phyloP scores from a whole-genome alignment of 2,329 filamentous ascomycete species.

The Fulvia fulva region DNA sequence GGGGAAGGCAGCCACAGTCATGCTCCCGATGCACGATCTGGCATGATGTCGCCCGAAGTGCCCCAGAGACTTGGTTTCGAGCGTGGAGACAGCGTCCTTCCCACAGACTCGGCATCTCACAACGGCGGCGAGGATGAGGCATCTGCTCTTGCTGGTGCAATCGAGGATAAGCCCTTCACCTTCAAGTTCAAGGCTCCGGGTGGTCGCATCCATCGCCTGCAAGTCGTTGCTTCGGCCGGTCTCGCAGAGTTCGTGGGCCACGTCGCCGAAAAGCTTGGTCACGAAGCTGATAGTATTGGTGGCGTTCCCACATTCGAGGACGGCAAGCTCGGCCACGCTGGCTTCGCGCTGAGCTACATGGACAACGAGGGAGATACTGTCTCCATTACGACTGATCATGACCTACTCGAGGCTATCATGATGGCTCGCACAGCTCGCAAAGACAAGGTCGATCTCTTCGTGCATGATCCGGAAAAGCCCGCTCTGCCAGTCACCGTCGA shows the following conservation, averaged over 20 bases:
- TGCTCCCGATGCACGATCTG: conserved; percentile 63
- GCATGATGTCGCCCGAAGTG: conserved; percentile 73
- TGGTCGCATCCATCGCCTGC: conserved; percentile 87
- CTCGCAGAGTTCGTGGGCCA: conserved; percentile 72
- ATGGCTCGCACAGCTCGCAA: conserved; percentile 71
- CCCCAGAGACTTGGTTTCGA: conserved; percentile 57
- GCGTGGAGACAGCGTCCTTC: conserved; percentile 78
- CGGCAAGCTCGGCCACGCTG: conserved; percentile 68
- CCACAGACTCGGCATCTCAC: conserved; percentile 92
- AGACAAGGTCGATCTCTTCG: conserved; percentile 96
- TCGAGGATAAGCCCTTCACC: conserved; percentile 74
- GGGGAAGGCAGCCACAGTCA: conserved; percentile 68
- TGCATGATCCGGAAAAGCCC: conserved; percentile 89
- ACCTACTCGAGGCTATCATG: conserved; percentile 83
- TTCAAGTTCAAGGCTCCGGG: conserved; percentile 99
- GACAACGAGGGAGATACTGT: conserved; percentile 97
- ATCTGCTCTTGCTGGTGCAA: conserved; percentile 58
- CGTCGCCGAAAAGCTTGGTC: conserved; percentile 79
- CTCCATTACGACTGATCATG: conserved; percentile 92
- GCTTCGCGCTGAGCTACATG: conserved; percentile 90
- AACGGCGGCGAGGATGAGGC: conserved; percentile 69
- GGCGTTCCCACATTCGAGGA: conserved; percentile 75
- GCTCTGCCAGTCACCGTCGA: conserved; percentile 64
- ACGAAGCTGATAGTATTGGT: conserved; percentile 77
- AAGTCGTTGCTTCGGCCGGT: conserved; percentile 75